These are phyloP conservation scores for Boletellus ananas DNA, from an alignment of 768 basidiomycete species.

Conservation along the genomic window DNA sequence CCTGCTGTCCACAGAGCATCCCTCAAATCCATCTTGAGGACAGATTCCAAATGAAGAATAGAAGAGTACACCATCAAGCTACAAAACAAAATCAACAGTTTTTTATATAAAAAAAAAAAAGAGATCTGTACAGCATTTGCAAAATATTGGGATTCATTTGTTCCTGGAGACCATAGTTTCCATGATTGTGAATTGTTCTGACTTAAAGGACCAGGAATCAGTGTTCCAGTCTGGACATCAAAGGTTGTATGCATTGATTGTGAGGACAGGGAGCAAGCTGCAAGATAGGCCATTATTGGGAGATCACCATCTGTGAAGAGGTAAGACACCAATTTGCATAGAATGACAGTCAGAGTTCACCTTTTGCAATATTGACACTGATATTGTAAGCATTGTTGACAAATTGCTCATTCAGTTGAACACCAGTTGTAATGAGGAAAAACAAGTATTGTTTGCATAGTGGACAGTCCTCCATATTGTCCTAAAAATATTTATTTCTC, in stretches of 20 bases:
- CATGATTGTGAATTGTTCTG: neutral
- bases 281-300: slow-evolving; percentile 3
- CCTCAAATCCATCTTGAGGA: neutral
- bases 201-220: neutral
- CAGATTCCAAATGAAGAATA: neutral
- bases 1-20: neutral
- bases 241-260: neutral
- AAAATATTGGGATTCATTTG: neutral
- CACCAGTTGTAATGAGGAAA: slow-evolving; percentile 10
- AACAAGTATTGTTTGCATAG: neutral
- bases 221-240: neutral
- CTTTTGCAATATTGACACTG: neutral
- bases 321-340: neutral
- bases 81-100: no score
- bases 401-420: slow-evolving; percentile 4
- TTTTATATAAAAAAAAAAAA: no score
- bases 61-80: accelerated
- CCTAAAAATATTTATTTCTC: no score
- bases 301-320: neutral
- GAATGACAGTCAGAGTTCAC: neutral
- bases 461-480: neutral
- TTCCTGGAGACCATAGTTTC: slow-evolving; percentile 6
- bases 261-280: slow-evolving; percentile 6
- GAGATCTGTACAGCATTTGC: no score
- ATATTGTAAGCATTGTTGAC: neutral